Evolutionary conservation across 371 early-diverging fungal genomes (phyloP), one percentile per base, ranked within the genome.

Genomic region (Dentiscutata heterogama): DNA sequence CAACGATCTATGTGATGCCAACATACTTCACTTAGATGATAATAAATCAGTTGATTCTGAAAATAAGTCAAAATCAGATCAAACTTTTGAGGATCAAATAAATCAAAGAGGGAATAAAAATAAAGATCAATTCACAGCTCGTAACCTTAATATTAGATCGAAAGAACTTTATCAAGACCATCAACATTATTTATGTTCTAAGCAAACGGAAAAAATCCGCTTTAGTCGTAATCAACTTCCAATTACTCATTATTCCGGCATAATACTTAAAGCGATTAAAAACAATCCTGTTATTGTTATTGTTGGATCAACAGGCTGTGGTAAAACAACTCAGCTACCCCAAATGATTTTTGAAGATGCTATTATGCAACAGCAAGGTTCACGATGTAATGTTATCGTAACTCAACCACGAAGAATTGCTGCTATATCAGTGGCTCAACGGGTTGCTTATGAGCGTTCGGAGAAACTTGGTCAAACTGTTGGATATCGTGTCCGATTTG

Each of bases 391-490:
- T 82, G 92, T 97, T 39, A 88, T 94, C 20, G 90, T 94, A 53
- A 96, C 97, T 31, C 97, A 97, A 85, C 97, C 97, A 0, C 88
- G 97, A 39, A 89, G 97, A 42, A 92, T 96, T 82, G 94, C 96
- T 35, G 96, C 97, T 13, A 93, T 94, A n/a, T 90, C 92, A 58
- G 93, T 97, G 6, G 95, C 96, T 0, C 86, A 90, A 42, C 88
- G 97, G 31, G 96, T 97, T 13, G 93, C 93, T 5, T 80, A 83
- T 2, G 96, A 95, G 83, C 83, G 91, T 5, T 88, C 89, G 0
- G 89, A 90, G 61, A 80, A 61, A 16, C 84, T 84, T 73, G 92
- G 83, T 31, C 82, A 74, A 53, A 76, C 81, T 5, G 90, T 95
- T 8, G 95, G 95, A 14, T 94, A 95, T 82, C 87, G 89, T 11